Conservation (phyloP, 441 rosid species). For the Pelargonium australe region DNA sequence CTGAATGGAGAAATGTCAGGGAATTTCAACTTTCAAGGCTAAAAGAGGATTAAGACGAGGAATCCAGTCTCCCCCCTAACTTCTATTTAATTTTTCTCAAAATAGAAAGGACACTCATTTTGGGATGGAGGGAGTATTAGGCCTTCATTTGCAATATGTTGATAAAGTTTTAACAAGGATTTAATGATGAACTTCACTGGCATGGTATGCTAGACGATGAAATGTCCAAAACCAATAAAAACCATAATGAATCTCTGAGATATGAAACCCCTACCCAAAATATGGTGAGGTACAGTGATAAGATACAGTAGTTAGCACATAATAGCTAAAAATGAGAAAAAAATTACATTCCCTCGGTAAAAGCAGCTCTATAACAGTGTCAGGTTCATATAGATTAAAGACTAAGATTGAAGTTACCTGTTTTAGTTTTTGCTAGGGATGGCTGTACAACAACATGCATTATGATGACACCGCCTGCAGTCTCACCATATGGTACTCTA, state of each 20-base stretch:
- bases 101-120: too few relatives aligned
- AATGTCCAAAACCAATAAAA: too few relatives aligned
- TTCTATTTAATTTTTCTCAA: too few relatives aligned
- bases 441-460: slow-evolving; percentile 93
- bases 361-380: background rate
- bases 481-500: slow-evolving; percentile 62
- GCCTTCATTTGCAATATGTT: too few relatives aligned
- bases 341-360: background rate
- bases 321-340: background rate
- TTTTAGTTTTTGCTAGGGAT: slow-evolving; percentile 54
- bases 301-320: background rate
- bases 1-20: too few relatives aligned
- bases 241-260: too few relatives aligned
- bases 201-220: background rate
- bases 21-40: too few relatives aligned
- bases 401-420: slow-evolving; percentile 36
- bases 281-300: background rate
- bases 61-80: too few relatives aligned
- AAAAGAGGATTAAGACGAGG: too few relatives aligned
- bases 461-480: slow-evolving; percentile 44
- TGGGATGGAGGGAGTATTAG: too few relatives aligned
- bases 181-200: background rate
- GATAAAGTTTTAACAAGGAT: background rate
- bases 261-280: too few relatives aligned
- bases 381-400: background rate